A percentile compares a stretch with the other conserved stretches of the same genome.
Conservation (phyloP, 1,284 basidiomycete genomes). For the Leucoagaricus sp. region DNA sequence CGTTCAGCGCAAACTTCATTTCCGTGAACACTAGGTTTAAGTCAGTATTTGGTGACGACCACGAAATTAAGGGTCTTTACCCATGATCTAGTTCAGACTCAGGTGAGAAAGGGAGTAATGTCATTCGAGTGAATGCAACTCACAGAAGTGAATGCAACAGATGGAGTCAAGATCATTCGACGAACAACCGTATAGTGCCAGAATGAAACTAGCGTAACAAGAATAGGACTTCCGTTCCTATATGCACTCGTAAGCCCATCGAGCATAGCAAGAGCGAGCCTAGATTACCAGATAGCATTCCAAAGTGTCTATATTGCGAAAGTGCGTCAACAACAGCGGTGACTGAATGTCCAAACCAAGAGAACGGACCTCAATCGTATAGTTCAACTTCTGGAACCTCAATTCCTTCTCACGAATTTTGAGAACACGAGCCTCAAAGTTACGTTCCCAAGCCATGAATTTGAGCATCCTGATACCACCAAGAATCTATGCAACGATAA, state of each 20-base stretch:
- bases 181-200: constrained; percentile 83
- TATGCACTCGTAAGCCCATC: constrained; percentile 4
- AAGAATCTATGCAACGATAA: constrained; percentile 52
- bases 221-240: constrained; percentile 73
- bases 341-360: background rate
- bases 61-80: constrained; percentile 26
- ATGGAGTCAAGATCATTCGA: constrained; percentile 72
- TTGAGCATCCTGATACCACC: constrained; percentile 95
- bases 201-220: constrained; percentile 79
- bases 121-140: constrained; percentile 22
- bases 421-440: constrained; percentile 79
- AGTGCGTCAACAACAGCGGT: background rate
- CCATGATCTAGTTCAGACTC: constrained; percentile 42
- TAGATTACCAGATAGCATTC: constrained; percentile 73
- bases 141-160: constrained; percentile 85
- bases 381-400: constrained; percentile 83
- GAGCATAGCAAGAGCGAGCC: background rate
- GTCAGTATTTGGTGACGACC: background rate
- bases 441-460: constrained; percentile 96
- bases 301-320: constrained; percentile 52
- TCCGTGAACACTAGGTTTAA: constrained; percentile 71
- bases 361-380: constrained; percentile 71
- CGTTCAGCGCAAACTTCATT: constrained; percentile 82
- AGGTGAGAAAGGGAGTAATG: constrained; percentile 1
- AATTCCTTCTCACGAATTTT: constrained; percentile 80